phyloP scores from a whole-genome alignment of 257 asterid species.

The Marsdenia floribunda region DNA sequence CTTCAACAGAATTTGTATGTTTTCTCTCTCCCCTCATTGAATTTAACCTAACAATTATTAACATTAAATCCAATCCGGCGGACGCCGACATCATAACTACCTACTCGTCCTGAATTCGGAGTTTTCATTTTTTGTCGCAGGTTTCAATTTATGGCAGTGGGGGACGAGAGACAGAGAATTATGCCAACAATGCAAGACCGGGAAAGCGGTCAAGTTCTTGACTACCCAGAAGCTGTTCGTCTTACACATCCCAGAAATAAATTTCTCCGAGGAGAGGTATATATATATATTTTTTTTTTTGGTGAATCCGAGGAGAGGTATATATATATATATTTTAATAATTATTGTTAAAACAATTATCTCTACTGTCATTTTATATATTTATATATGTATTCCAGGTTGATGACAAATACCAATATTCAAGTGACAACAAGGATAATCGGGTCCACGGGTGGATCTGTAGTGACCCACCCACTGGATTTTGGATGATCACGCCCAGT shows the following conservation, averaged over 20 bases:
- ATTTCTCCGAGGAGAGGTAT: slow-evolving; percentile 70
- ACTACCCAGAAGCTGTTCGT: slow-evolving; percentile 81
- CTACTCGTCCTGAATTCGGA: too few relatives aligned
- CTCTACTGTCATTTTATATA: too few relatives aligned
- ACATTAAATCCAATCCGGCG: not conserved
- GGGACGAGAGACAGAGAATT: slow-evolving; percentile 72
- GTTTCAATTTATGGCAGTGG: slow-evolving; percentile 78
- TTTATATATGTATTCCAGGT: slow-evolving; percentile 40
- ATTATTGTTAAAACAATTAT: too few relatives aligned
- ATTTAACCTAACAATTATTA: too few relatives aligned
- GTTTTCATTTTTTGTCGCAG: slow-evolving; percentile 33
- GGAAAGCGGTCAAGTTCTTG: slow-evolving; percentile 48
- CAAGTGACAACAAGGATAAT: slow-evolving; percentile 67
- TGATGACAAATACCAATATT: slow-evolving; percentile 87
- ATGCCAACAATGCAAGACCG: slow-evolving; percentile 77
- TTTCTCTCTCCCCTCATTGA: not conserved
- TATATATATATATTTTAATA: not conserved
- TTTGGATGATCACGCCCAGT: slow-evolving; percentile 83
- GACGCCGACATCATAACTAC: too few relatives aligned
- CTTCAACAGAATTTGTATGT: slow-evolving; percentile 49
- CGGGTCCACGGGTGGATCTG: slow-evolving; percentile 86
- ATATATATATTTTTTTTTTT: not conserved
- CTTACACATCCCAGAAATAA: slow-evolving; percentile 57
- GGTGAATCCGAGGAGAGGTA: too few relatives aligned
- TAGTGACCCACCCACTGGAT: slow-evolving; percentile 51